These are phyloP conservation scores for Phaeosphaeriaceae sp. DNA, from an alignment of 2,329 filamentous ascomycete species.

Conservation along the genomic window DNA sequence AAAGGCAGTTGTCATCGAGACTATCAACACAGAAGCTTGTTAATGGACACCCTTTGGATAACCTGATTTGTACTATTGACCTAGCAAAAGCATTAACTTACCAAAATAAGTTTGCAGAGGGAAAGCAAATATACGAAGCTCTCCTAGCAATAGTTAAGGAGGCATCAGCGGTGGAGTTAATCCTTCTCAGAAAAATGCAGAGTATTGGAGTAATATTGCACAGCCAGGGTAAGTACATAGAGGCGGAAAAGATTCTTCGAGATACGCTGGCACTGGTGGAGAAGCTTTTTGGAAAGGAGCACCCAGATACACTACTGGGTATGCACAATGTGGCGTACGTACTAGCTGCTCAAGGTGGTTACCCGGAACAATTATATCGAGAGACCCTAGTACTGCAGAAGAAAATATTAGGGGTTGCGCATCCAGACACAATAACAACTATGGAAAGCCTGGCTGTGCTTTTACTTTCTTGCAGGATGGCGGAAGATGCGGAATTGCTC, in stretches of 20 bases:
- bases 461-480: too few species aligned
- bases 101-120: slow-evolving; percentile 4
- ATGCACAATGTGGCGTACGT: neutral
- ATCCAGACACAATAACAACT: too few species aligned
- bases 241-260: slow-evolving; percentile 6
- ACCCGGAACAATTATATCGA: neutral
- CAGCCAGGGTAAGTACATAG: neutral
- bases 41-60: neutral
- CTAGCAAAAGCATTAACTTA: slow-evolving; percentile 1
- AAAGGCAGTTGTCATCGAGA: neutral
- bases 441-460: too few species aligned
- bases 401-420: too few species aligned
- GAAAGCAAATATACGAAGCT: neutral
- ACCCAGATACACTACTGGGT: neutral
- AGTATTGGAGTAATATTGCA: neutral
- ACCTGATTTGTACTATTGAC: slow-evolving; percentile 8
- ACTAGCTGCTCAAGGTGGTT: neutral
- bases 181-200: neutral
- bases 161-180: neutral
- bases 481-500: too few species aligned
- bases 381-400: neutral
- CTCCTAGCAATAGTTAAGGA: neutral
- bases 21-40: neutral
- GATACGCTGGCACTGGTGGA: neutral
- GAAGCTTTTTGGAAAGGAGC: slow-evolving; percentile 1